These are phyloP conservation scores for Eucalyptus caleyi DNA, from an alignment of 345 rosid genomes.

Conservation along the genomic window DNA sequence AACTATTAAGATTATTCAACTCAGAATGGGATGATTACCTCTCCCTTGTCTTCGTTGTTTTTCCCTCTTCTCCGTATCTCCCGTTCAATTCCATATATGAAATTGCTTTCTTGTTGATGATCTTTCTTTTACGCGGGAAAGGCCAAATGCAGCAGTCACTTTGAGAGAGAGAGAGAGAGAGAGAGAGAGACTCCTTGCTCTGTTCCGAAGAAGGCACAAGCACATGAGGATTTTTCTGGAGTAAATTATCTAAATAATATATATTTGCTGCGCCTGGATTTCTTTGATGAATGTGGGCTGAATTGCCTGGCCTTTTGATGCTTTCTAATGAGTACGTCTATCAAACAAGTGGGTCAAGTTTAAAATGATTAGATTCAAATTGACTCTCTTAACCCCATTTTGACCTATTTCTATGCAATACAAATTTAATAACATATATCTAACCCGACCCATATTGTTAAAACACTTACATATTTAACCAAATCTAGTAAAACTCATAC, in stretches of 20 bases:
- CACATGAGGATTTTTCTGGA: neutral
- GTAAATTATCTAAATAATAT: neutral
- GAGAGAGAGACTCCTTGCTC: neutral
- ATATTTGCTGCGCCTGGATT: neutral
- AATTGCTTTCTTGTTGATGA: neutral
- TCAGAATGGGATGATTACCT: neutral
- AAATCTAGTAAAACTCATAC: no score
- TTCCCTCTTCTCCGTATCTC: neutral
- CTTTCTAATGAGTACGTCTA: neutral
- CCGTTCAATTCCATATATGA: neutral
- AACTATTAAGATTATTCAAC: neutral
- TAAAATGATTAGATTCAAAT: fast-evolving
- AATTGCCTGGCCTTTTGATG: neutral
- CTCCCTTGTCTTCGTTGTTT: neutral
- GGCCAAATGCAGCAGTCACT: neutral
- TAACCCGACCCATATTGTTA: no score
- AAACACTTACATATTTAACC: neutral
- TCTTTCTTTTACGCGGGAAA: neutral
- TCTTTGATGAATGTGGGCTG: neutral
- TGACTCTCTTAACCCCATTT: fast-evolving
- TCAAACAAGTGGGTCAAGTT: fast-evolving
- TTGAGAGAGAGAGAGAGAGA: neutral
- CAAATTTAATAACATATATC: no score
- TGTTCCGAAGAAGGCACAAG: neutral
- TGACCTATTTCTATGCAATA: fast-evolving